phyloP scores from a whole-genome alignment of 2,329 filamentous ascomycete genomes.

The Arachnomyces sp. region DNA sequence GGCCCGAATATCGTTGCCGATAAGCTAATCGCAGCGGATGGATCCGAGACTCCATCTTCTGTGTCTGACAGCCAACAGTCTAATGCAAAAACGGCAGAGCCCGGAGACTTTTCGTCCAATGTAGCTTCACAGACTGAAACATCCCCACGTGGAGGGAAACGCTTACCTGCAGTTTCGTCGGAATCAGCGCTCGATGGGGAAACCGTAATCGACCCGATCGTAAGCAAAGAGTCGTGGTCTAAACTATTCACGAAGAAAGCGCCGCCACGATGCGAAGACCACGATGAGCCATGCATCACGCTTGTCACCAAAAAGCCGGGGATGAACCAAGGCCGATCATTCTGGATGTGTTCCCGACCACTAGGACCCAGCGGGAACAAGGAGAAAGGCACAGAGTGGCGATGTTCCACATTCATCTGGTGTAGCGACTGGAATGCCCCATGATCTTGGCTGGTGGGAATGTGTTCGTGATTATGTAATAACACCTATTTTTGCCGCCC shows the following conservation, averaged over 20 bases:
- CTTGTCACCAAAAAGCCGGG: conserved; percentile 83
- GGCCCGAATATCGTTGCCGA: background rate
- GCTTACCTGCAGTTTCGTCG: background rate
- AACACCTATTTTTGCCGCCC: too few species aligned
- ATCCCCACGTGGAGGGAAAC: background rate
- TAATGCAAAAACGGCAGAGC: background rate
- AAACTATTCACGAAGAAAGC: conserved; percentile 70
- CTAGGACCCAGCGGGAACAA: conserved; percentile 79
- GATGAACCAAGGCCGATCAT: conserved; percentile 63
- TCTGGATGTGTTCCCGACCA: conserved; percentile 67
- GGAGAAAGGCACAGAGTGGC: conserved; percentile 77
- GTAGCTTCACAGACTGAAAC: background rate
- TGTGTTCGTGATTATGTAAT: too few species aligned
- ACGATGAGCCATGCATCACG: conserved; percentile 77
- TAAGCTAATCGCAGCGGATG: background rate
- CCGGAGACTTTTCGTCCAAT: background rate
- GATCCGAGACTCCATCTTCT: background rate
- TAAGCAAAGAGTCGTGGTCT: conserved; percentile 74
- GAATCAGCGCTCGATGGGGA: conserved; percentile 16
- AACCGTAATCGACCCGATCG: conserved; percentile 58
- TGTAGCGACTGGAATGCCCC: conserved; percentile 52
- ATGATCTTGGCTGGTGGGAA: background rate
- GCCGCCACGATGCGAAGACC: conserved; percentile 70
- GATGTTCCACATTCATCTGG: conserved; percentile 78
- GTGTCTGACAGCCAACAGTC: background rate